Conservation (phyloP, 1,139 yeast genomes). For the Kodamaea ohmeri region DNA sequence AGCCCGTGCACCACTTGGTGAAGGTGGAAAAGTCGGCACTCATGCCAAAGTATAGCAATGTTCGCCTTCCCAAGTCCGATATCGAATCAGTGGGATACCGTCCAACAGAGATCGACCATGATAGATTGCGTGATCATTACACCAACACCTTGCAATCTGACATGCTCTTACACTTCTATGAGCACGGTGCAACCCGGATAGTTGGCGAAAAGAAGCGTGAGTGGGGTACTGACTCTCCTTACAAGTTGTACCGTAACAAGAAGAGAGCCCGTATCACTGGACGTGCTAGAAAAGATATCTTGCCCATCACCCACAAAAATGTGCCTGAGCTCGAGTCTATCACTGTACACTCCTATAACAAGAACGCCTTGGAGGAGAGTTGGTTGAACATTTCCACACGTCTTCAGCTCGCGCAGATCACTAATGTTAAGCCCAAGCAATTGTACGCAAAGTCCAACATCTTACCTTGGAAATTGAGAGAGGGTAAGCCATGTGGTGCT, state of each 20-base stretch:
- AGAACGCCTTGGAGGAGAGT: constrained; percentile 68
- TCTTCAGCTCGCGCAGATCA: constrained; percentile 85
- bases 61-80: constrained; percentile 66
- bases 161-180: constrained; percentile 70
- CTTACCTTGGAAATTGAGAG: constrained; percentile 83
- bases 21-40: constrained; percentile 68
- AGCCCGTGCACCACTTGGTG: constrained; percentile 90
- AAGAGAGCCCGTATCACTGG: constrained; percentile 63
- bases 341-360: constrained; percentile 72
- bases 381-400: constrained; percentile 77
- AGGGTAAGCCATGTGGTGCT: constrained; percentile 91
- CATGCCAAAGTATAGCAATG: constrained; percentile 65
- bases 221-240: constrained; percentile 91
- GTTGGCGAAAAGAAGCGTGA: constrained; percentile 71
- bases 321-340: constrained; percentile 70
- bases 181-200: constrained; percentile 55
- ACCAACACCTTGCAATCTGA: constrained; percentile 71
- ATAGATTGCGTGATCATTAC: constrained; percentile 79
- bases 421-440: constrained; percentile 79
- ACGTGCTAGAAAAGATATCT: constrained; percentile 69
- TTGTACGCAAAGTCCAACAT: constrained; percentile 77
- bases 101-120: constrained; percentile 72
- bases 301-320: constrained; percentile 61
- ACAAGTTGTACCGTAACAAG: constrained; percentile 76
- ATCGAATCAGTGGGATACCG: constrained; percentile 72